Conservation (phyloP, 2,329 filamentous ascomycete genomes). For the Parafenestella ontariensis region DNA sequence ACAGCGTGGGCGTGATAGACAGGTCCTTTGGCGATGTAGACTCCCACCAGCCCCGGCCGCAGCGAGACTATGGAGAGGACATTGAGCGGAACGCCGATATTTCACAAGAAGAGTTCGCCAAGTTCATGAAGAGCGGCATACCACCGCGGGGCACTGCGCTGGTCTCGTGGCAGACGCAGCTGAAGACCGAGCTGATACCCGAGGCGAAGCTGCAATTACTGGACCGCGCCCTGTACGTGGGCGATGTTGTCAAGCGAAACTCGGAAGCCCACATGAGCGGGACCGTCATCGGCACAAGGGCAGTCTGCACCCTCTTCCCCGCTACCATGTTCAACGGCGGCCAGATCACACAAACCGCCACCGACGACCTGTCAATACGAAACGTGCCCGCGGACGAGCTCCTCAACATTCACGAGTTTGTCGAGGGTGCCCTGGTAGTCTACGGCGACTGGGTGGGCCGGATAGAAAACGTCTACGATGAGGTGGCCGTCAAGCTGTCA, state of each 20-base stretch:
- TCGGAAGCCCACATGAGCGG: slow-evolving; percentile 60
- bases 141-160: slow-evolving; percentile 61
- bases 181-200: slow-evolving; percentile 50
- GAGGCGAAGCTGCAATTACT: slow-evolving; percentile 57
- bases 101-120: slow-evolving; percentile 39
- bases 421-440: slow-evolving; percentile 61
- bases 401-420: slow-evolving; percentile 53
- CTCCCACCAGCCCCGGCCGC: slow-evolving; percentile 54
- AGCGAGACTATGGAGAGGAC: slow-evolving; percentile 48
- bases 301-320: slow-evolving; percentile 55
- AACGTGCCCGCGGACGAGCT: slow-evolving; percentile 56
- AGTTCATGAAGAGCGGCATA: slow-evolving; percentile 53
- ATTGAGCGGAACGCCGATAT: slow-evolving; percentile 46
- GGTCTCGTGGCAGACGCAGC: slow-evolving; percentile 56
- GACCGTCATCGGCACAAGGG: slow-evolving; percentile 59
- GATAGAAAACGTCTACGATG: slow-evolving; percentile 58
- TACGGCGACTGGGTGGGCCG: slow-evolving; percentile 64
- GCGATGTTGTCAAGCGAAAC: slow-evolving; percentile 62
- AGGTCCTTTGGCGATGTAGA: slow-evolving; percentile 52
- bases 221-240: slow-evolving; percentile 62
- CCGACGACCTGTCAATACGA: slow-evolving; percentile 46
- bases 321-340: slow-evolving; percentile 35
- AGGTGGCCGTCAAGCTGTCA: slow-evolving; percentile 58
- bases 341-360: slow-evolving; percentile 27
- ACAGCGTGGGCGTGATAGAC: slow-evolving; percentile 55